Base-by-base conservation (phyloP, 2,329 filamentous ascomycete genomes). In the Ceratocystiopsis brevicomis region DNA sequence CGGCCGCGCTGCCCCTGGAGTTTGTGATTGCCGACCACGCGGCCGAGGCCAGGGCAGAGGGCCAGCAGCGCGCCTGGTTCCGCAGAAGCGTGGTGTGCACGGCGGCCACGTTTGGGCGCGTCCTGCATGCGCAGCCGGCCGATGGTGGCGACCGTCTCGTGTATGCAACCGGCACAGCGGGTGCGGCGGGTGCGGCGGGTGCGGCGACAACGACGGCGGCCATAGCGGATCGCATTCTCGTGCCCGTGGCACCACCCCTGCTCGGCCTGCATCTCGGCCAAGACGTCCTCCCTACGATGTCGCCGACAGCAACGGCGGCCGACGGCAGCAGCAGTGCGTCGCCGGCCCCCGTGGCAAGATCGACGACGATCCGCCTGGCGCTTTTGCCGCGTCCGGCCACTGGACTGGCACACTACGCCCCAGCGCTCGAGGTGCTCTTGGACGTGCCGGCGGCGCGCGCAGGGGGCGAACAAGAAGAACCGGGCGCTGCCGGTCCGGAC, bases 61-160 rank as follows among this genome's bases (percentile, higher is more conserved):
- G 25, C 6, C 25, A 30, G 25, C 25, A 6, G 25, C 25, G 25
- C 25, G 25, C 25, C 5, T 30, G 25, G 25, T 30, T 30, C 25
- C 25, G 25, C 25, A 8, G 8, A 9, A 47, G 30, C 21, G 38
- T 10, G 13, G 18, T n/a, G 10, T 17, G 9, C 37, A 49, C 47
- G 1, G 39, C 44, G 1, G 68, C 68, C 12, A 58, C 60, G 3
- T 75, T 75, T 49, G 71, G 71, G 16, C 65, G 69, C 43, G 48
- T 73, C 33, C 60, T 75, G 0, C 64, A 67, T 46, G 40, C 42
- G 1, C 38, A 43, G 40, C 13, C 18, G 8, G 34, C 37, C 9
- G 37, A 16, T 14, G 19, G 17, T 11, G n/a, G 33, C 9, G 40
- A 14, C 15, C 25, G n/a, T 15, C 46, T 37, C 15, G 38, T 32